Evolutionary conservation across 352 stramenopile genomes (phyloP), one percentile per base, ranked within the genome.

Genomic region (Phytophthora meadii): DNA sequence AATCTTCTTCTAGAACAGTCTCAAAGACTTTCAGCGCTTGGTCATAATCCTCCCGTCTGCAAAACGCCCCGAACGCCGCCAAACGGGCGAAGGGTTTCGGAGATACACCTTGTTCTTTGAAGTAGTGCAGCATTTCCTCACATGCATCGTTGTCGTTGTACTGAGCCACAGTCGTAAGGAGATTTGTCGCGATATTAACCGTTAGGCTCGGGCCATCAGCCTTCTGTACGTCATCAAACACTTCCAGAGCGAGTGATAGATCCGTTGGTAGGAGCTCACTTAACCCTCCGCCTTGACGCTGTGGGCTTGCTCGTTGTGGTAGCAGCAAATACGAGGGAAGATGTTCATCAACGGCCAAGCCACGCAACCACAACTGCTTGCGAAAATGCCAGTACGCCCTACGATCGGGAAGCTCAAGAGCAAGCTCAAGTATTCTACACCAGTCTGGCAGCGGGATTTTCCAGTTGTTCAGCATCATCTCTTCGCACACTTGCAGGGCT

Each of bases 341-440:
- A 12, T 15, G 32, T 22, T 48, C 6, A 12, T 66, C 49, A 24
- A n/a, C 51, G 11, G 15, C 11, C 10, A 17, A n/a, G 12, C 15
- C 36, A 53, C 77, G 77, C 28, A 86, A 55, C 68, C 85, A 82
- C 66, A 90, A 80, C 61, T 71, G 83, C 61, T 89, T 88, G 64
- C 83, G 83, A 63, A 92, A 82, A 52, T 77, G 79, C 83, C 83
- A 92, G 59, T 92, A 92, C 11, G 78, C 44, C 34, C 73, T 56
- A 47, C 65, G 71, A 62, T 90, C 81, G 17, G 65, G 65, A 45
- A 88, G 67, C 37, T 74, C 44, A 42, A 89, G 52, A 15, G 83
- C 60, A 30, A 70, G 55, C 9, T 63, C 66, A 1, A 92, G 70
- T 30, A 79, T 75, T 17, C 71, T 79, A 55, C 83, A 68, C 40